A percentile compares a stretch with the other conserved stretches of the same genome.
phyloP scores from a whole-genome alignment of 164 flowering plant species.

The Tinospora cordifolia region DNA sequence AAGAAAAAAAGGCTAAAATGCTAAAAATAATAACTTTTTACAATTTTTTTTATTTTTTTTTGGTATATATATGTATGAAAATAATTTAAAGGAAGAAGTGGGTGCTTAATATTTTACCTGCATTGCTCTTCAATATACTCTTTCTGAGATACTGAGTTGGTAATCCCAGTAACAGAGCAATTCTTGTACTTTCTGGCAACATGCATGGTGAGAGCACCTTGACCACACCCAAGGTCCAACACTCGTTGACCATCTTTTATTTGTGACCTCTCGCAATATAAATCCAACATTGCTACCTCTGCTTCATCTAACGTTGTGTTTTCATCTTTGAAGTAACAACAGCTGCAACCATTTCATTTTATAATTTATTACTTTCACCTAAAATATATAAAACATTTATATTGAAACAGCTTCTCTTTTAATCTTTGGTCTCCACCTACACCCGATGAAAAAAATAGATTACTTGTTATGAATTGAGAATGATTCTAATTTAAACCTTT shows the following conservation, averaged over 20 bases:
- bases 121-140: conserved; percentile 13
- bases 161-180: conserved; percentile 4
- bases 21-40: not conserved
- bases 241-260: conserved; percentile 11
- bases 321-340: conserved; percentile 12
- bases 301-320: conserved; percentile 11
- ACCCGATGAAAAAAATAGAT: no score
- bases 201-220: conserved; percentile 10
- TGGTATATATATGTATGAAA: no score
- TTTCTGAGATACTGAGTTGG: conserved; percentile 13
- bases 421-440: no score
- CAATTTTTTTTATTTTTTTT: no score
- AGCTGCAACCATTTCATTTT: not conserved
- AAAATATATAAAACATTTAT: not conserved
- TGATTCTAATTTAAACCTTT: no score
- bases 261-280: conserved; percentile 14
- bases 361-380: not conserved
- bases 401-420: no score
- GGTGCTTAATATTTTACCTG: not conserved
- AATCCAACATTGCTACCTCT: conserved; percentile 16
- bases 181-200: conserved; percentile 10
- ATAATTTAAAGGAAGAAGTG: no score
- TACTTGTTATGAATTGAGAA: no score
- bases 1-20: not conserved
- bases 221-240: conserved; percentile 14